Percentiles rank a stretch among this genome's conserved stretches.
Conservation (phyloP, 176 grass and related monocot species). For the Cocos nucifera region DNA sequence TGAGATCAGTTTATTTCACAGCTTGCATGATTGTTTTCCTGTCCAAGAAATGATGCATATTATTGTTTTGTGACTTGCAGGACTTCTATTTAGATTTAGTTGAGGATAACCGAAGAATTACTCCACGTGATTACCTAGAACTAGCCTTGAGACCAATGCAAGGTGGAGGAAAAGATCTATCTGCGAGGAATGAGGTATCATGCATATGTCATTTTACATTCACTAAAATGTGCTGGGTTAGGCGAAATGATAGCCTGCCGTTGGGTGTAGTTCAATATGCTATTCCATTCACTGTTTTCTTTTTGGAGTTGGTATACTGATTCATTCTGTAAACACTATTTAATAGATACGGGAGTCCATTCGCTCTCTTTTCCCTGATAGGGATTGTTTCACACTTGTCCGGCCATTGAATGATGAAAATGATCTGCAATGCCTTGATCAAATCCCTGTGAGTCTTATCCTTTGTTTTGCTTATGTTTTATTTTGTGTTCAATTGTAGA, state of each 20-base stretch:
- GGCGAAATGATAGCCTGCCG: neutral
- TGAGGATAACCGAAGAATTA: slow-evolving; percentile 53
- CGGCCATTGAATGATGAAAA: slow-evolving; percentile 72
- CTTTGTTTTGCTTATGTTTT: neutral
- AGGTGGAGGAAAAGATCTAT: slow-evolving; percentile 48
- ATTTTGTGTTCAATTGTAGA: neutral
- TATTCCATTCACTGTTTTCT: neutral
- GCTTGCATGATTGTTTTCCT: neutral
- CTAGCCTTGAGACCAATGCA: slow-evolving; percentile 62
- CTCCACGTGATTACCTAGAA: slow-evolving; percentile 68
- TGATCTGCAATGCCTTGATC: slow-evolving; percentile 65
- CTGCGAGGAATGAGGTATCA: slow-evolving; percentile 71
- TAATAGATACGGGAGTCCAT: slow-evolving; percentile 71
- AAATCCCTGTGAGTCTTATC: slow-evolving; percentile 45
- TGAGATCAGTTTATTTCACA: neutral
- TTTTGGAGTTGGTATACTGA: slow-evolving; percentile 14
- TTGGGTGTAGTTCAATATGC: neutral
- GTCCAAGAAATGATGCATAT: neutral
- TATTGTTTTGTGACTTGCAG: slow-evolving; percentile 19
- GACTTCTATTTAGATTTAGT: slow-evolving; percentile 76
- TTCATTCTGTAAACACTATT: slow-evolving; percentile 13
- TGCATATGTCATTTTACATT: slow-evolving; percentile 16
- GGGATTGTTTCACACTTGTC: slow-evolving; percentile 77
- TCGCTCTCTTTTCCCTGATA: slow-evolving; percentile 59
- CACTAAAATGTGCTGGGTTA: no score